Conservation (phyloP, 108 stramenopile genomes). For the Pseudonitzschia multistriata region DNA sequence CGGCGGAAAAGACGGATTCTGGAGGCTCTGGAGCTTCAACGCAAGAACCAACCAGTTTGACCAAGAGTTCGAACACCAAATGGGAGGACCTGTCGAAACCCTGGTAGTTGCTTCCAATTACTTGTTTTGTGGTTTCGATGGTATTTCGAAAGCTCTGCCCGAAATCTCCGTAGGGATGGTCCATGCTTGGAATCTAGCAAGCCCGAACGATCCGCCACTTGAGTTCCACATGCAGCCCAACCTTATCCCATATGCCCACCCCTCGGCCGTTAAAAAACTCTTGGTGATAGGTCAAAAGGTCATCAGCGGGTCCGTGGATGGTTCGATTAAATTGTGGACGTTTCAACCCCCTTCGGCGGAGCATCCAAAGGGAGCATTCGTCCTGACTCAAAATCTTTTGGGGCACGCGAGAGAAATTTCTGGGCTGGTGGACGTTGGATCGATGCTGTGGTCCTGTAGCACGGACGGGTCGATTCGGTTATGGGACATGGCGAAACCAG, state of each 20-base stretch:
- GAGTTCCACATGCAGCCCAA: constrained; percentile 71
- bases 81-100: constrained; percentile 71
- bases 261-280: constrained; percentile 48
- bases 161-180: constrained; percentile 75
- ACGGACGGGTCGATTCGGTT: constrained; percentile 79
- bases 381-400: constrained; percentile 43
- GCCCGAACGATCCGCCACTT: constrained; percentile 69
- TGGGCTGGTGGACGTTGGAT: constrained; percentile 50
- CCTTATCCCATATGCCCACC: constrained; percentile 69
- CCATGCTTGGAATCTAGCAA: constrained; percentile 77
- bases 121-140: constrained; percentile 83
- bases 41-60: constrained; percentile 43
- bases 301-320: constrained; percentile 65
- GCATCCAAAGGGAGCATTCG: constrained; percentile 50
- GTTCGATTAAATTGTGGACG: constrained; percentile 71
- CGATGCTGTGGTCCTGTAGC: constrained; percentile 58
- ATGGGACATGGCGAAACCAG: constrained; percentile 63
- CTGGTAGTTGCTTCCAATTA: constrained; percentile 59
- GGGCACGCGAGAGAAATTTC: constrained; percentile 83
- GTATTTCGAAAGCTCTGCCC: constrained; percentile 43
- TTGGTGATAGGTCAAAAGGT: constrained; percentile 44
- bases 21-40: constrained; percentile 74
- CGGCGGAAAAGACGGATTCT: constrained; percentile 79
- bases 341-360: constrained; percentile 42
- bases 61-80: constrained; percentile 78